Percentiles rank a stretch among this genome's conserved stretches.
Conservation (phyloP, 2,329 filamentous ascomycete genomes). For the Pleomassaria siparia region DNA sequence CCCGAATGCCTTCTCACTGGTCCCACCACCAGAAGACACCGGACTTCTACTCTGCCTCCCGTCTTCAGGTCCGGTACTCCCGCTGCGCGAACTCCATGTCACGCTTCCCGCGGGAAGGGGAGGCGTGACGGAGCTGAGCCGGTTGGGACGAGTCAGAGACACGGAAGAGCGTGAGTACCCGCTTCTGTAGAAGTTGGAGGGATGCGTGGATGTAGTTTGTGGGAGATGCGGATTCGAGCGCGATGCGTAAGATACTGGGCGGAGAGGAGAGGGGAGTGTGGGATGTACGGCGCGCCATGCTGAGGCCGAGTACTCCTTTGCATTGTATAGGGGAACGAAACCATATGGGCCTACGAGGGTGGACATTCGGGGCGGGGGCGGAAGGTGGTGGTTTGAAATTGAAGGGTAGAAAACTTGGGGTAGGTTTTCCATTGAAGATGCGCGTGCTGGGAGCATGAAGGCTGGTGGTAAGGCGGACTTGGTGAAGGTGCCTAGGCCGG, state of each 20-base stretch:
- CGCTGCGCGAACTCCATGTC: constrained; percentile 26
- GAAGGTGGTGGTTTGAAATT: constrained; percentile 12
- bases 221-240: constrained; percentile 24
- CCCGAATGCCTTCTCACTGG: constrained; percentile 11
- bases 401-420: constrained; percentile 19
- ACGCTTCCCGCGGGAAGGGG: constrained; percentile 15
- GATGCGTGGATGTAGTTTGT: constrained; percentile 8
- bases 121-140: constrained; percentile 26
- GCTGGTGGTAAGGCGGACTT: constrained; percentile 31
- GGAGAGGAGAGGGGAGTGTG: constrained; percentile 16
- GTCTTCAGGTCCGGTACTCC: constrained; percentile 18
- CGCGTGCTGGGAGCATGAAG: constrained; percentile 17
- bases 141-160: constrained; percentile 33
- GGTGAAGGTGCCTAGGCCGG: constrained; percentile 29
- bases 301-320: constrained; percentile 33
- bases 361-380: constrained; percentile 22
- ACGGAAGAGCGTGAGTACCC: constrained; percentile 30
- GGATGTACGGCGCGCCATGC: constrained; percentile 38
- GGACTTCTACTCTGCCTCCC: constrained; percentile 9
- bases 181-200: constrained; percentile 18
- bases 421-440: constrained; percentile 16
- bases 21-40: no score
- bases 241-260: constrained; percentile 13
- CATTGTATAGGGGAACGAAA: constrained; percentile 26
- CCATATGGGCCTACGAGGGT: constrained; percentile 16